Evolutionary conservation across 768 basidiomycete species (phyloP), one percentile per base, ranked within the genome.

Genomic region (Phylloporus rhodoxanthus): DNA sequence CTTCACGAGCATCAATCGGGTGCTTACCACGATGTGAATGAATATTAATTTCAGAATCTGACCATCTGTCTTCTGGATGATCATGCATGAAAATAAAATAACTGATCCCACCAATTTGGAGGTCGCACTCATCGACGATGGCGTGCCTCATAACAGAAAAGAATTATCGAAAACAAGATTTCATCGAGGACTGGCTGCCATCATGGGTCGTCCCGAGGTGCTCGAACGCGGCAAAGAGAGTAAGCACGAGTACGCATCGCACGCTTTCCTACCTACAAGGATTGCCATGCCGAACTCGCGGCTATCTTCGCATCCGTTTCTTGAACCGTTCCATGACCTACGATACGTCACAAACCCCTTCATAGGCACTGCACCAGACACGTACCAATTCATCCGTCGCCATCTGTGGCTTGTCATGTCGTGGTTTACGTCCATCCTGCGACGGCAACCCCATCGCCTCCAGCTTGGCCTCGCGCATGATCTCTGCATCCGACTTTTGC

Each of bases 251-350:
- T 14, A 32, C 32, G 7, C 15, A 11, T 42, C 9, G 26, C n/a
- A 7, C 40, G 21, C 15, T 8, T 9, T 23, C 43, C 20, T 23
- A 33, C 30, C 43, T 25, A 8, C 4, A 34, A n/a, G 19, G 20
- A 4, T 34, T 10, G 15, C 14, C 20, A 26, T 19, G 15, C 4
- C 0, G 25, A n/a, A 6, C 14, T 29, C 26, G 26, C 26, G 4
- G 51, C 70, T 70, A 89, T 64, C 85, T 87, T 34, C 86, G 80
- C 88, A 92, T 91, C 50, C 93, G 75, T 71, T 98, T 96, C 77
- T 95, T 97, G 77, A 97, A 98, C 28, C 95, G 82, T 68, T 95
- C 92, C 89, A 93, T 89, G 47, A 90, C 89, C 87, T 91, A 55
- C 10, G n/a, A 28, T 8, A 8, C 25, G 25, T 25, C 40, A 21